These are phyloP conservation scores for Coleophoma eucalyptorum DNA, from an alignment of 2,329 filamentous ascomycete species.

Conservation along the genomic window DNA sequence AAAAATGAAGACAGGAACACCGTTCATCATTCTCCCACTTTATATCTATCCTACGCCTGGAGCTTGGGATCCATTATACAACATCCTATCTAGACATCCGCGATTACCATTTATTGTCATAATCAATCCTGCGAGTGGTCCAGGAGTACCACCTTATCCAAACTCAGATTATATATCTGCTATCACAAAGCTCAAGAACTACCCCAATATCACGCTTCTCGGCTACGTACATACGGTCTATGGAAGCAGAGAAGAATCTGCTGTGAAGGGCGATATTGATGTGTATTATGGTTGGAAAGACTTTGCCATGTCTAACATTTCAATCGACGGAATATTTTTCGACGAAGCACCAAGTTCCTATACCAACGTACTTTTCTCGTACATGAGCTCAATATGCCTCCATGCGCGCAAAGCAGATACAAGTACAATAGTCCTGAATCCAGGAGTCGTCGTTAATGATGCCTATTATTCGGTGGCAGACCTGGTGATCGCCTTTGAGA, in stretches of 20 bases:
- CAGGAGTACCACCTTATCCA: slow-evolving; percentile 27
- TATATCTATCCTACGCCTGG: slow-evolving; percentile 16
- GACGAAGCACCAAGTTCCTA: slow-evolving; percentile 9
- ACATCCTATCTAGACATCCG: slow-evolving; percentile 12
- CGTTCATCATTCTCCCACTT: slow-evolving; percentile 15
- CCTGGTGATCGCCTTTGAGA: background rate
- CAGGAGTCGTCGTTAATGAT: background rate
- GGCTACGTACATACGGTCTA: slow-evolving; percentile 34
- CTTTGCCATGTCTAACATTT: background rate
- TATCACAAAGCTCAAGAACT: slow-evolving; percentile 29
- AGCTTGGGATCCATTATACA: slow-evolving; percentile 18
- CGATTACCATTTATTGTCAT: slow-evolving; percentile 18
- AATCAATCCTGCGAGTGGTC: slow-evolving; percentile 23
- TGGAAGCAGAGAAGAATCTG: slow-evolving; percentile 19
- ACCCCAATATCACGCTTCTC: slow-evolving; percentile 30
- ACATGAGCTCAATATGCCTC: background rate
- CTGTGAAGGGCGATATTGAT: slow-evolving; percentile 28
- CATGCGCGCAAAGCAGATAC: background rate
- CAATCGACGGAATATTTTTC: slow-evolving; percentile 8
- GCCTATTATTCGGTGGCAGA: background rate
- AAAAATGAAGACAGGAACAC: background rate
- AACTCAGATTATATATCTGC: slow-evolving; percentile 26
- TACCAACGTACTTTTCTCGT: background rate
- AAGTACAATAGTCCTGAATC: background rate
- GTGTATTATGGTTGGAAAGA: slow-evolving; percentile 29